Percentiles rank a stretch among this genome's conserved stretches.
These are phyloP conservation scores for Zelonia costaricensis DNA, from an alignment of 208 protist species.

Conservation along the genomic window DNA sequence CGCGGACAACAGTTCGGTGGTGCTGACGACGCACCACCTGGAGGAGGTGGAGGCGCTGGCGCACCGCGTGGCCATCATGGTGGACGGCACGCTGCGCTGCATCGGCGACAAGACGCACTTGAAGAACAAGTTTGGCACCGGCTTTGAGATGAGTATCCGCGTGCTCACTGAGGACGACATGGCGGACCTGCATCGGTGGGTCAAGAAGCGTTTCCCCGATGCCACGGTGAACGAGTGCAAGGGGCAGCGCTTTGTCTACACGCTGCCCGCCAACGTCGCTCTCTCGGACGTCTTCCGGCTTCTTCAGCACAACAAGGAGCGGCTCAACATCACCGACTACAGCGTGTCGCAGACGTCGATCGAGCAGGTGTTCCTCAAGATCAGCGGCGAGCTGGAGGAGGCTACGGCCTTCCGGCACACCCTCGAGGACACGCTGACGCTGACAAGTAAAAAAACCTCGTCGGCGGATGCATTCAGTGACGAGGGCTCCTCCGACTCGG, in stretches of 20 bases:
- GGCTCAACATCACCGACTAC: conserved; percentile 76
- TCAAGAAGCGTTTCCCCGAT: conserved; percentile 34
- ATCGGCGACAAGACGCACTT: conserved; percentile 84
- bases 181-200: conserved; percentile 33
- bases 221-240: conserved; percentile 41
- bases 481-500: background rate
- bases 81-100: conserved; percentile 73
- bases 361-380: conserved; percentile 84
- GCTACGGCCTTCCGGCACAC: conserved; percentile 11
- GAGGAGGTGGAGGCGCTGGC: conserved; percentile 92
- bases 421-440: background rate
- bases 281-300: conserved; percentile 43
- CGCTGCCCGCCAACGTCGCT: conserved; percentile 29
- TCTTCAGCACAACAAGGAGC: conserved; percentile 32
- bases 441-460: background rate
- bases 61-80: conserved; percentile 77
- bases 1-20: conserved; percentile 58
- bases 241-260: conserved; percentile 46
- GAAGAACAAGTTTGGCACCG: conserved; percentile 66
- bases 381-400: conserved; percentile 53
- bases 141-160: conserved; percentile 60
- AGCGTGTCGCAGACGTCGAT: conserved; percentile 79
- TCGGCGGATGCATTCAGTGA: background rate
- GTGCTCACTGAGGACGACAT: conserved; percentile 22
- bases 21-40: conserved; percentile 94